Base-by-base conservation (phyloP, 176 grass and related monocot species). In the Bonia amplexicaulis region DNA sequence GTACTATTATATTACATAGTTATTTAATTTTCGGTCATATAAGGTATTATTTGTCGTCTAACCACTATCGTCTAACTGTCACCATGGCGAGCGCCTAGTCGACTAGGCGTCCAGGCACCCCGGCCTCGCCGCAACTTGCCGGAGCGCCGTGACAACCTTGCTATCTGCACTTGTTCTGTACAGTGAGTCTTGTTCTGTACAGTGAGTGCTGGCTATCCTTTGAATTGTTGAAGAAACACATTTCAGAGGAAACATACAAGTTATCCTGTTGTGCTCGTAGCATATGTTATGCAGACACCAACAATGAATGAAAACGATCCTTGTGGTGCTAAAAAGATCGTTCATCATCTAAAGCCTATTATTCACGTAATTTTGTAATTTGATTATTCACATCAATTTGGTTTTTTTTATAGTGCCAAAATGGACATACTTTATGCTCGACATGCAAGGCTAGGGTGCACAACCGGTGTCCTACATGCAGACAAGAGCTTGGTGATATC, bases 401-500 rank as follows among this genome's bases (percentile, higher is more conserved):
- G 13, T 59, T 64, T 75, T 75, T 67, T 58, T 37, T 78, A 78
- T 73, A 90, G 88, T 90, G 88, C 49, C 88, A 90, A 86, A 90
- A 90, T 66, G 88, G 88, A 82, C 88, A 90, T 77, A 90, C 88
- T 73, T 70, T 90, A 57, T 90, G 88, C 58, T 90, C 88, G 0
- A 90, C 88, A 31, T 90, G 88, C 84, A 90, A 90, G 59, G 88
- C 88, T 76, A 86, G 88, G 59, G 88, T 90, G 45, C 88, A 90
- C 79, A 90, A 90, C 73, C 78, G 88, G 66, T 90, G 88, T 26
- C 88, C 88, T 82, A 90, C 88, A 58, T 90, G 88, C 88, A 90
- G 88, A 78, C 88, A 90, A 86, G 88, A 90, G 58, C 88, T 90
- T 40, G 88, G 88, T 78, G 88, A 90, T 78, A 90, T 90, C 66